Evolutionary conservation across 2,329 filamentous ascomycete species (phyloP), one percentile per base, ranked within the genome.

Genomic region (Beauveria australis): DNA sequence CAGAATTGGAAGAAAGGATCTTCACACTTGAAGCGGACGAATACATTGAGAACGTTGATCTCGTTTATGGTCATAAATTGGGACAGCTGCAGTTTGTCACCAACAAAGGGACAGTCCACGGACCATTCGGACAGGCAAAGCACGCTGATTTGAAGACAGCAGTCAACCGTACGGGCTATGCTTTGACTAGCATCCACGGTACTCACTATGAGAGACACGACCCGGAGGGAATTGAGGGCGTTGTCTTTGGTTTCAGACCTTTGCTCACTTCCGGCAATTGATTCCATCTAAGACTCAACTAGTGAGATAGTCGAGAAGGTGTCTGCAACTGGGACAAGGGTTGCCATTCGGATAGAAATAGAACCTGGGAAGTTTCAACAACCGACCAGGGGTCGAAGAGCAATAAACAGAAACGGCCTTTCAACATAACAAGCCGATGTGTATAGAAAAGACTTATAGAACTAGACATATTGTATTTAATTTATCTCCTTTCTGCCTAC

Each of bases 191-290:
- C 37, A 51, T 53, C 8, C 7, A 46, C 40, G 7, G 19, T 2
- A 59, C 48, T 12, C 28, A 59, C 6, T 59, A 28, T 12, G 48
- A 33, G 26, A 33, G 16, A 6, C 18, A n/a, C n/a, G 4, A 19
- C 5, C 57, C 48, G 2, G 18, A 26, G 18, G 57, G 48, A 5
- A 16, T 26, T 16, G 57, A 59, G 26, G 47, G 48, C 26, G 33
- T 59, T 19, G 37, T 53, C 33, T 24, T 59, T 12, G 57, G 57
- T 8, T 59, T 59, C 26, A 46, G 57, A 44, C 57, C 57, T 33
- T 10, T 33, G 4, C 30, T 33, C 30, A 33, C 30, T 33, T 12
- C 30, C 10, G 30, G 30, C 30, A 33, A 33, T 33, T 33, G 10
- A 12, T 33, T 33, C 30, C 1, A 33, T 33, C 30, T 3, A 10